Conservation (phyloP, 305 asterid genomes). For the Nicotiana rustica region DNA sequence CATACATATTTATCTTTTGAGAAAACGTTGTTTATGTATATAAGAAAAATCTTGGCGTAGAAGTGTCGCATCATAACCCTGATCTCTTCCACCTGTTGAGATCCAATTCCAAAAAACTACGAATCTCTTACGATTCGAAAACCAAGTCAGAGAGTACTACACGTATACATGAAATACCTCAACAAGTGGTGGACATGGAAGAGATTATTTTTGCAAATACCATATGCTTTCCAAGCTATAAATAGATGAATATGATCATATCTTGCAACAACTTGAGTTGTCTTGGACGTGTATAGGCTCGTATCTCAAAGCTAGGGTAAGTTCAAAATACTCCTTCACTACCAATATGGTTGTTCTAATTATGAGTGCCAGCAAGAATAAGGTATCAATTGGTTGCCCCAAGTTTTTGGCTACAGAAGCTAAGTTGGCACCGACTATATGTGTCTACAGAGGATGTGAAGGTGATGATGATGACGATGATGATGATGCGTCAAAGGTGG, state of each 20-base stretch:
- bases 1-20: neutral
- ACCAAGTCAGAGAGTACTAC: neutral
- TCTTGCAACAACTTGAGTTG: neutral
- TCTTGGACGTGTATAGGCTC: conserved; percentile 1
- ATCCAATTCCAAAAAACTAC: neutral
- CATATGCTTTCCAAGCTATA: neutral
- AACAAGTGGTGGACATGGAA: conserved; percentile 11
- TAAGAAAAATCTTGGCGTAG: neutral
- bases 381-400: neutral
- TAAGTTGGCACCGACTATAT: neutral
- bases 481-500: conserved; percentile 31
- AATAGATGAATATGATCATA: neutral
- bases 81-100: neutral
- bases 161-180: neutral
- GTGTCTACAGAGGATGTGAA: neutral
- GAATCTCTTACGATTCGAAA: neutral
- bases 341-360: conserved; percentile 14
- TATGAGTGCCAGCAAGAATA: neutral
- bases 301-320: conserved; percentile 14
- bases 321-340: conserved; percentile 10
- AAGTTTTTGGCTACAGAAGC: neutral
- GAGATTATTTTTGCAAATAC: neutral
- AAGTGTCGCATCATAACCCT: neutral
- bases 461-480: conserved; percentile 1
- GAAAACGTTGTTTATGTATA: neutral